These are phyloP conservation scores for Yamadazyma buinensis DNA, from an alignment of 1,139 yeast genomes.

Conservation along the genomic window DNA sequence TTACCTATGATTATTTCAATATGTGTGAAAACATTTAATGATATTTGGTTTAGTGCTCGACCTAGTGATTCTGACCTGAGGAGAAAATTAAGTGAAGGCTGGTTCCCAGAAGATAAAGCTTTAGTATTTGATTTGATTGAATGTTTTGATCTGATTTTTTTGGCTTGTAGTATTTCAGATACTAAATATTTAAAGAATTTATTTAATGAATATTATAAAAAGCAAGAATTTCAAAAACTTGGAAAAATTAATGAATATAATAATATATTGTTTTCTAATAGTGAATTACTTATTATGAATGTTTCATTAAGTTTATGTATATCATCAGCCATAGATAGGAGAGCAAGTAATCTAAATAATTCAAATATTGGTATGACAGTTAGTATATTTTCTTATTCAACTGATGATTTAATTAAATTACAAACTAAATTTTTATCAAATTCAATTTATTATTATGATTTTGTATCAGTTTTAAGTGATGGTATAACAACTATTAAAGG, in stretches of 20 bases:
- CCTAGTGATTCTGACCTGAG: slow-evolving; percentile 20
- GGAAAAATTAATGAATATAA: slow-evolving; percentile 1
- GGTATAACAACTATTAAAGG: slow-evolving; percentile 51
- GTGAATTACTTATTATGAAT: slow-evolving; percentile 34
- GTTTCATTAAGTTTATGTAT: slow-evolving; percentile 26
- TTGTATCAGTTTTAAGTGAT: slow-evolving; percentile 45
- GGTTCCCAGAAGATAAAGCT: slow-evolving; percentile 29
- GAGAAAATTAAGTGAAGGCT: slow-evolving; percentile 19
- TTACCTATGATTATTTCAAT: slow-evolving; percentile 26
- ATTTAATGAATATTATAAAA: slow-evolving; percentile 20
- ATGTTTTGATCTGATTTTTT: slow-evolving; percentile 17
- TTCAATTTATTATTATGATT: slow-evolving; percentile 46
- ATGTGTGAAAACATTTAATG: slow-evolving; percentile 20
- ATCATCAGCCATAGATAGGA: slow-evolving; percentile 18
- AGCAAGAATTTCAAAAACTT: not conserved
- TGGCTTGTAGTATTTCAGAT: slow-evolving; percentile 15
- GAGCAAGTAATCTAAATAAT: slow-evolving; percentile 9
- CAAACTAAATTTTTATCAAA: slow-evolving; percentile 29
- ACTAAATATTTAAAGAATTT: slow-evolving; percentile 17
- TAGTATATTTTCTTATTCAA: slow-evolving; percentile 6
- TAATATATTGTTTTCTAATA: slow-evolving; percentile 16
- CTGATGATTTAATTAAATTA: slow-evolving; percentile 16
- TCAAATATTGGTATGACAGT: slow-evolving; percentile 8
- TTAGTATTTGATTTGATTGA: slow-evolving; percentile 25
- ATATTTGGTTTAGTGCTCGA: slow-evolving; percentile 34